Evolutionary conservation across 768 basidiomycete genomes (phyloP), one percentile per base, ranked within the genome.

Genomic region (Podaxis sp.): DNA sequence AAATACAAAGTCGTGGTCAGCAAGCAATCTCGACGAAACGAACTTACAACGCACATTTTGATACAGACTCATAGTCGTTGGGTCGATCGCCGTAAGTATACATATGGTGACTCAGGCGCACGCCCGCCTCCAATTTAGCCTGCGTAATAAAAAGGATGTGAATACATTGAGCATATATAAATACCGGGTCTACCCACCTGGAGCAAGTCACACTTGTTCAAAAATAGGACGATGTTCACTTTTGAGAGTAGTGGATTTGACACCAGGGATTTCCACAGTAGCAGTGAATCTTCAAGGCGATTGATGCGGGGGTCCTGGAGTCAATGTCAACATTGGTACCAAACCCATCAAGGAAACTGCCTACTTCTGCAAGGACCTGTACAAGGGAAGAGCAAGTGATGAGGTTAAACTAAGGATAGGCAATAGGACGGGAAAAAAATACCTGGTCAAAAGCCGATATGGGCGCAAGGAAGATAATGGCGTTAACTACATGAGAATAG

Each of bases 391-490:
- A 33, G 58, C 56, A 38, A 62, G 57, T 28, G 44, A 30, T 64
- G 52, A 51, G 51, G 33, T 53, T 50, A 28, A 12, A 24, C 40
- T 40, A 60, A 44, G 20, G 38, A 30, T 56, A 64, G 58, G 26
- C 51, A n/a, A 58, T 28, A 49, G 30, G 38, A 8, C 20, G 36
- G 26, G 36, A 26, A 33, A 17, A 65, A 59, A 54, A 33, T 56
- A 78, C 78, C 76, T 93, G 91, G 77, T 93, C 92, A 68, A 94
- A 94, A 26, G 88, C 89, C 41, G 92, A 93, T 52, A 95, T 92
- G 36, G 92, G 92, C 40, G 90, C 92, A 62, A 95, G 83, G 75
- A 93, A 95, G 64, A 95, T 93, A 71, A 95, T 90, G 49, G 91
- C 90, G 71, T 91, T 89, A 40, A 92, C 92, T 93, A 24, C 49